phyloP scores from a whole-genome alignment of 176 grass and related monocot genomes.

The Calamus simplicifolius region DNA sequence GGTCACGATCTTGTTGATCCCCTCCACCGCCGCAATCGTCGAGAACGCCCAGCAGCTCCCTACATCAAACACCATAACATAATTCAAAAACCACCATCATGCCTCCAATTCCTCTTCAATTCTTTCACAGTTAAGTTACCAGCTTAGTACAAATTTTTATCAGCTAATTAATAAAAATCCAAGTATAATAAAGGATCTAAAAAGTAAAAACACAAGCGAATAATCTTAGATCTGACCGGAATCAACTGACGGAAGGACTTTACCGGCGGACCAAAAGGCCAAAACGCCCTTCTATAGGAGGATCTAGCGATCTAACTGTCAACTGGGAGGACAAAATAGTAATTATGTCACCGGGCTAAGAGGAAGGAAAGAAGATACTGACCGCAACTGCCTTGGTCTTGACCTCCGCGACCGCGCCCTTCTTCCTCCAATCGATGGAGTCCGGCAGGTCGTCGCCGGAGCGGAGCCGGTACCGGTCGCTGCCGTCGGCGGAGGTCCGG shows the following conservation, averaged over 20 bases:
- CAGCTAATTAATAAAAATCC: too few relatives aligned
- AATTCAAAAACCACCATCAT: not conserved
- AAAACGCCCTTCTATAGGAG: too few relatives aligned
- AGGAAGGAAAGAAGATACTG: constrained; percentile 6
- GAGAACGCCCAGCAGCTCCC: constrained; percentile 94
- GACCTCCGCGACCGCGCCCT: constrained; percentile 48
- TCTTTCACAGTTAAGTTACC: not conserved
- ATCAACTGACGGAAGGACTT: too few relatives aligned
- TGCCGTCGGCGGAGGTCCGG: constrained; percentile 7
- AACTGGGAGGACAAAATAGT: not conserved
- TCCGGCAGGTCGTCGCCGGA: constrained; percentile 49
- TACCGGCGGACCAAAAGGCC: too few relatives aligned
- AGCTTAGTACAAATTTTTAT: too few relatives aligned
- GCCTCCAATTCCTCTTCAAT: constrained; percentile 1
- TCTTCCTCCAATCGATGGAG: constrained; percentile 60
- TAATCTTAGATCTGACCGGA: too few relatives aligned
- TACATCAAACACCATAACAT: constrained; percentile 19
- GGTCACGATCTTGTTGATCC: constrained; percentile 64
- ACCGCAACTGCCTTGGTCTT: constrained; percentile 94
- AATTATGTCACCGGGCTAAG: not conserved
- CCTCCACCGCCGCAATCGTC: constrained; percentile 66
- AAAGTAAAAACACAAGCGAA: too few relatives aligned
- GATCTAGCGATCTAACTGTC: not conserved
- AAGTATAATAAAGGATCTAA: too few relatives aligned
- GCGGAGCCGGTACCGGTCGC: constrained; percentile 36